These are phyloP conservation scores for Tetrastigma voinierianum DNA, from an alignment of 164 flowering plant genomes.

Conservation along the genomic window DNA sequence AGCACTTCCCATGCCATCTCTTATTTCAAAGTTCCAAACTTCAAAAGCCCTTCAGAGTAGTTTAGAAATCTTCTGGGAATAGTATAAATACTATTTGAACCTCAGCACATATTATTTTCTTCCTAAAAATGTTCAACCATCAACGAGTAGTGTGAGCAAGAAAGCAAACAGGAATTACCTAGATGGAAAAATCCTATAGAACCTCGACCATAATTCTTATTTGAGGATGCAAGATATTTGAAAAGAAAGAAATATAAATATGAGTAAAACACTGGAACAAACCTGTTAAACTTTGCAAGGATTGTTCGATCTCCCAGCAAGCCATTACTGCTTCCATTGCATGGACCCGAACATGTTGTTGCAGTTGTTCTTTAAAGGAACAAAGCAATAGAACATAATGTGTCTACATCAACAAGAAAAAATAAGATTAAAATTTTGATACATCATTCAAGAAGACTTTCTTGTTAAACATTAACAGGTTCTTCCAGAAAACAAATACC, in stretches of 20 bases:
- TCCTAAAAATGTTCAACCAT: neutral
- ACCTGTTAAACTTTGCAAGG: conserved; percentile 78
- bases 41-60: no score
- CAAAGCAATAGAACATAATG: conserved; percentile 74
- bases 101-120: neutral
- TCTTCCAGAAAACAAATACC: neutral
- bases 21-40: no score
- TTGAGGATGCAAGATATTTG: neutral
- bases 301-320: conserved; percentile 83
- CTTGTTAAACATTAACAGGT: neutral
- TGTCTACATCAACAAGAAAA: conserved; percentile 35
- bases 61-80: no score
- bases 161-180: neutral
- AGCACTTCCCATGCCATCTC: no score
- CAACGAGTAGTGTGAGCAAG: neutral
- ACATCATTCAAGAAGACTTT: neutral
- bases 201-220: neutral
- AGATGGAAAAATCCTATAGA: neutral
- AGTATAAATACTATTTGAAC: no score
- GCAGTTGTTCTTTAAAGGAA: conserved; percentile 78
- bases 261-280: neutral
- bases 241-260: neutral
- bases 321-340: conserved; percentile 92
- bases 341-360: conserved; percentile 75
- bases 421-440: conserved; percentile 4